Evolutionary conservation across 2,329 filamentous ascomycete species (phyloP), one percentile per base, ranked within the genome.

Genomic region (Clarireedia hainanense): DNA sequence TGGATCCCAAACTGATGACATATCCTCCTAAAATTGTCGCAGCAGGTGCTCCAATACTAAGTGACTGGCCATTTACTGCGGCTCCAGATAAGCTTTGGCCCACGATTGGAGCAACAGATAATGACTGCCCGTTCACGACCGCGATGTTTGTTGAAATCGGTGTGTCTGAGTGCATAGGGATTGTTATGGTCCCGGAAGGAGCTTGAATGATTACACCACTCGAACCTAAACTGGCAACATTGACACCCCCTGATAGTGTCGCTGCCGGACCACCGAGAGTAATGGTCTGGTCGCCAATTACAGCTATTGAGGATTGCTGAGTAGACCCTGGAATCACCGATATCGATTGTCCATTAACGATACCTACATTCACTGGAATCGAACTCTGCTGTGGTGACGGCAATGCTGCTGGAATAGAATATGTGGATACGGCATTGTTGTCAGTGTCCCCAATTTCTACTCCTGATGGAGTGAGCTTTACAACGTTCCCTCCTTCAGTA

Each of bases 401-500:
- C 23, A 17, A 45, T 45, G 20, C 23, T 6, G 40, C 37, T 14
- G 50, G 50, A 24, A 53, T 36, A 26, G 40, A 30, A 46, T 53
- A 53, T 6, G 42, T 47, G 15, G 17, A 42, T 14, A 23, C 10
- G 7, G 9, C 15, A 47, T 26, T 26, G 30, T 34, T 27, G 27
- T 27, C 20, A 6, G 24, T 36, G 7, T 53, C 24, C 9, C 40
- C 75, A 14, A 58, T 26, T 27, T 49, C 27, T 4, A 58, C 17
- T 15, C 57, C 57, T 27, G 57, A 52, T 4, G 52, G 52, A 1
- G 52, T 52, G 15, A 50, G 49, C 39, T 23, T 34, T 2, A 56
- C 17, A 5, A 48, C 43, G 46, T 47, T 27, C 5, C 45, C 48
- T 2, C 43, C 43, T 23, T 40, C 26, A 7, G 57, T 52, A 7